Conservation (phyloP, 176 grass and related monocot species). For the Aegilops tauschii region DNA sequence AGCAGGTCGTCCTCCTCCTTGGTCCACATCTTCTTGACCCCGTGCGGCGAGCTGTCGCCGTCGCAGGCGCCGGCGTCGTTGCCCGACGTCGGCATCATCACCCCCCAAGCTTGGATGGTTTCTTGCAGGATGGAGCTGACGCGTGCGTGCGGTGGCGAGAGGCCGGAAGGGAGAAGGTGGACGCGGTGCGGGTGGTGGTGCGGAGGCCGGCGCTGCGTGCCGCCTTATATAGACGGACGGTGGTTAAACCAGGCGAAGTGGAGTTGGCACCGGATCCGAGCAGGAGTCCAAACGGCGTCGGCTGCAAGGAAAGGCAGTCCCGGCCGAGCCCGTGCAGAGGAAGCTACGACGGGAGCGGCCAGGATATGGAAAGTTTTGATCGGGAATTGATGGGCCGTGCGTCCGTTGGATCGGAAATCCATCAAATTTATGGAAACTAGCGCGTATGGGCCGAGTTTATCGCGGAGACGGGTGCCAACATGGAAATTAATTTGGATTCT, state of each 20-base stretch:
- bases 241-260: not conserved
- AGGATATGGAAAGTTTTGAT: not conserved
- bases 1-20: slow-evolving; percentile 49
- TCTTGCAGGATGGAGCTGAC: not conserved
- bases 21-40: slow-evolving; percentile 61
- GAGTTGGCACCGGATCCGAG: not conserved
- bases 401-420: not conserved
- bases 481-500: too few relatives aligned
- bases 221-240: not conserved
- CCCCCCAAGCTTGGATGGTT: not conserved
- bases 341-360: not conserved
- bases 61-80: not conserved
- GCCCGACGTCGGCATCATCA: not conserved
- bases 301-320: not conserved
- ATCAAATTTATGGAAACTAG: not conserved
- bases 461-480: too few relatives aligned
- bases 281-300: not conserved
- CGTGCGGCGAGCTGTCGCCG: not conserved
- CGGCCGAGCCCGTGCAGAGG: not conserved
- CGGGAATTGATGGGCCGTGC: not conserved
- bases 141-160: not conserved
- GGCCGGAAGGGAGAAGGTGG: not conserved
- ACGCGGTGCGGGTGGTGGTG: not conserved
- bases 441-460: too few relatives aligned
- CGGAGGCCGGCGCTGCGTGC: not conserved